Evolutionary conservation across 2,329 filamentous ascomycete species (phyloP), one percentile per base, ranked within the genome.

Genomic region (Ploettnerulaceae sp.): DNA sequence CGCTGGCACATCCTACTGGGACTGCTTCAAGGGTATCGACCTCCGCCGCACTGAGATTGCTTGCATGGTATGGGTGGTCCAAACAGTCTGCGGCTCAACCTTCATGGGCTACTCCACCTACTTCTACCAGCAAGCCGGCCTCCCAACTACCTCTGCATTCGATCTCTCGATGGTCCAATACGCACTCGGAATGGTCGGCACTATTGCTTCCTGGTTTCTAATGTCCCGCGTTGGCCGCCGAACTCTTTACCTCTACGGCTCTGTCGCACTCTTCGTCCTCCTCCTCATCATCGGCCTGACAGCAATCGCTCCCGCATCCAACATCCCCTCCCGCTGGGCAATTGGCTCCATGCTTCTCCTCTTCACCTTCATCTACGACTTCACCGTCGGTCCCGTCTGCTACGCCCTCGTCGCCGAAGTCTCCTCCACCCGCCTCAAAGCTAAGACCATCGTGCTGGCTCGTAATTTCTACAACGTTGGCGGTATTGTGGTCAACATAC

Each of bases 41-140:
- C 57, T 69, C 12, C 66, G 72, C 11, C 69, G 75, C n/a, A 77
- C 75, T 0, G 73, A 77, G 55, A 74, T 77, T 17, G 69, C 70
- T 1, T 67, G 69, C 43, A 76, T 79, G 52, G 75, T 77, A 4
- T 84, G 81, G 67, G 69, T 76, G 7, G 77, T 79, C 1, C 81
- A 84, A 59, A 77, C 80, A 8, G 66, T 82, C 2, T 77, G 74
- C 44, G 79, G 81, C 7, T 76, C 79, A 48, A 75, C 80, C n/a
- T 73, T 84, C 48, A 77, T 80, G 51, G 78, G 77, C 48, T 84
- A 81, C 50, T 78, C 76, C 2, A 82, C 77, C 2, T 79, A 79
- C 56, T 74, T 74, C 60, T 81, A 80, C 61, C 65, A 74, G 49
- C 72, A 76, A 9, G 76, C 76, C 2, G 77, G 77, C 1, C 61